These are phyloP conservation scores for Mucor racemosus DNA, from an alignment of 371 early-diverging fungal genomes.

Conservation along the genomic window DNA sequence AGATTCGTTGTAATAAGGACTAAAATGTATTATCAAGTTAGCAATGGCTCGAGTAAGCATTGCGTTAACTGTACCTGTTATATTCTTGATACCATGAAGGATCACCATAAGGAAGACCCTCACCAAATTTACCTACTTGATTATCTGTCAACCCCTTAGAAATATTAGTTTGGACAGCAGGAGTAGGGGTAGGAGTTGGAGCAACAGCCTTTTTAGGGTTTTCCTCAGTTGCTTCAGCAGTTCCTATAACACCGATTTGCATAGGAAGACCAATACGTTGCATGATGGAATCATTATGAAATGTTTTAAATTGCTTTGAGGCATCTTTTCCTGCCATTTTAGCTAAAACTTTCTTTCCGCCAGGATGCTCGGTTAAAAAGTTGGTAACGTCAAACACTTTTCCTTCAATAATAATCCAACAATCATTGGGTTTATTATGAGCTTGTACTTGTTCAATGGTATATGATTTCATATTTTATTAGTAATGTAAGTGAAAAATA, in stretches of 20 bases:
- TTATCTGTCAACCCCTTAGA: not conserved
- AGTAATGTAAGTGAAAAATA: not conserved
- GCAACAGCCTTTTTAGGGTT: conserved; percentile 13
- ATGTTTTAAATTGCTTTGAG: conserved; percentile 85
- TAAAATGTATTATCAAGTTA: not conserved
- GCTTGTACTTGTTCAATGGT: conserved; percentile 74
- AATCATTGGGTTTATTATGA: conserved; percentile 77
- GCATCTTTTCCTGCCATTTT: conserved; percentile 89
- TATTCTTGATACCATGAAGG: conserved; percentile 87
- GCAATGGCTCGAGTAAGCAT: not conserved
- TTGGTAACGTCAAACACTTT: conserved; percentile 83
- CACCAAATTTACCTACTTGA: conserved; percentile 66
- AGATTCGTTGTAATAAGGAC: conserved; percentile 61
- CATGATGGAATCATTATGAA: conserved; percentile 72
- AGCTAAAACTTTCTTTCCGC: conserved; percentile 69
- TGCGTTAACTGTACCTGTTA: conserved; percentile 39
- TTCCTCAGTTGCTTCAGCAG: conserved; percentile 14
- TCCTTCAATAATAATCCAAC: conserved; percentile 91
- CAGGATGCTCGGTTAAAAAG: conserved; percentile 78
- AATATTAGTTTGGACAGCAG: not conserved
- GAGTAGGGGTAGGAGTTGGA: conserved; percentile 19
- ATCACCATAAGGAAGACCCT: conserved; percentile 82
- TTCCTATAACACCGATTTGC: conserved; percentile 62
- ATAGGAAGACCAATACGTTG: conserved; percentile 61
- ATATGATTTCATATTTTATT: conserved; percentile 37